Evolutionary conservation across 1,284 basidiomycete genomes (phyloP), one percentile per base, ranked within the genome.

Genomic region (Marasmius oreades): DNA sequence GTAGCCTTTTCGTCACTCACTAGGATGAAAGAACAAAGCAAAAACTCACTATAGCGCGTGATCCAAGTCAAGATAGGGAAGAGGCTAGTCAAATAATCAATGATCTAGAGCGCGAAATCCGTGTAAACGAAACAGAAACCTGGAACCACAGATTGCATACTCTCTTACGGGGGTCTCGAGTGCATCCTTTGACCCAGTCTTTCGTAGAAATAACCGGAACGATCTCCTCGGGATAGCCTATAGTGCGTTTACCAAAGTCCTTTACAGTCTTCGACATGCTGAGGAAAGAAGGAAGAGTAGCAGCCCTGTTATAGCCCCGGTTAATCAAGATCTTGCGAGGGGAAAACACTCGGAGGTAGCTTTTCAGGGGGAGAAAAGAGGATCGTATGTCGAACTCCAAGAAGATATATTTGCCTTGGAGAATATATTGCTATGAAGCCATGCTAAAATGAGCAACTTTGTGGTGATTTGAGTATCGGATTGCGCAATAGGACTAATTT

Each of bases 31-130:
- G n/a, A 18, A 39, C 14, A 50, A 33, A 33, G 60, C 69, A 45
- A 18, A 39, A 12, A 73, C 84, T 63, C 55, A 88, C 88, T 95
- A 74, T 96, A 96, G 63, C 92, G 80, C 8, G 84, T 80, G 39
- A 91, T 85, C 93, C 93, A 96, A 50, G 81, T 74, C 1, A 91
- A 34, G 67, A 95, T 91, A 1, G 93, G 93, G 72, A 96, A 95
- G 11, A 95, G 75, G 59, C 82, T 80, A 53, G 69, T 65, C 28
- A 92, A 36, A 66, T 95, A 96, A 53, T 75, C 62, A 37, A 77
- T 67, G 42, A 79, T 67, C 88, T 92, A 59, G 45, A 53, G 56
- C 45, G 34, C 11, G 23, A 46, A 31, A 36, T 53, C 53, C 1
- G 18, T 45, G 51, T 55, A 55, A 55, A 59, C 56, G 37, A 37